A percentile compares a stretch with the other conserved stretches of the same genome.
Conservation (phyloP, 768 basidiomycete species). For the Pisolithus marmoratus region DNA sequence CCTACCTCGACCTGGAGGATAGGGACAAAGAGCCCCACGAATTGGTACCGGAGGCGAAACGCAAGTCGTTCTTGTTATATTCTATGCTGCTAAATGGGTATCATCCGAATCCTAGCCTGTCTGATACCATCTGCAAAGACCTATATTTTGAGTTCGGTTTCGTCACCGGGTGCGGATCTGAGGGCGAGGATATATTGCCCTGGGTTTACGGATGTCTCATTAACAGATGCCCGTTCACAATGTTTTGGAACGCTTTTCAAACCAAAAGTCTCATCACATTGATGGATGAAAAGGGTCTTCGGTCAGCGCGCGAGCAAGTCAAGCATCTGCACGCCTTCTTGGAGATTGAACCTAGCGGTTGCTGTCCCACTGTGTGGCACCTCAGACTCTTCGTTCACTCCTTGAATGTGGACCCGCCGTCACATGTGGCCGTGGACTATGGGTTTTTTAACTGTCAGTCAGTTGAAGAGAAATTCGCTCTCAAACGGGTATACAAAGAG, state of each 20-base stretch:
- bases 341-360: not conserved
- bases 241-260: slow-evolving; percentile 26
- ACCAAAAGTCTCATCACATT: slow-evolving; percentile 20
- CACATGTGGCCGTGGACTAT: slow-evolving; percentile 24
- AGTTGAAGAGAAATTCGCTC: slow-evolving; percentile 17
- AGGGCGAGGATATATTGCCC: slow-evolving; percentile 1
- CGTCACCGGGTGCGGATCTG: not conserved
- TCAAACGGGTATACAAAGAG: slow-evolving; percentile 27
- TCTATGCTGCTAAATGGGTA: not conserved
- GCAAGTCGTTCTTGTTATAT: not conserved
- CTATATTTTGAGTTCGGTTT: slow-evolving; percentile 12
- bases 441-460: slow-evolving; percentile 32
- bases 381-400: slow-evolving; percentile 28
- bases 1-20: not conserved
- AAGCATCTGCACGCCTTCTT: slow-evolving; percentile 25
- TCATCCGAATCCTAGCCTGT: not conserved
- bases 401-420: slow-evolving; percentile 2
- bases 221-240: slow-evolving; percentile 28
- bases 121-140: not conserved
- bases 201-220: slow-evolving; percentile 21
- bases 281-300: slow-evolving; percentile 17
- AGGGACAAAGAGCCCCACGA: not conserved
- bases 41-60: not conserved
- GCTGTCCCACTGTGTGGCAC: slow-evolving; percentile 30
- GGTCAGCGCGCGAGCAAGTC: not conserved